Conservation (phyloP, 148 eudicot species). For the Fallopia convolvulus region DNA sequence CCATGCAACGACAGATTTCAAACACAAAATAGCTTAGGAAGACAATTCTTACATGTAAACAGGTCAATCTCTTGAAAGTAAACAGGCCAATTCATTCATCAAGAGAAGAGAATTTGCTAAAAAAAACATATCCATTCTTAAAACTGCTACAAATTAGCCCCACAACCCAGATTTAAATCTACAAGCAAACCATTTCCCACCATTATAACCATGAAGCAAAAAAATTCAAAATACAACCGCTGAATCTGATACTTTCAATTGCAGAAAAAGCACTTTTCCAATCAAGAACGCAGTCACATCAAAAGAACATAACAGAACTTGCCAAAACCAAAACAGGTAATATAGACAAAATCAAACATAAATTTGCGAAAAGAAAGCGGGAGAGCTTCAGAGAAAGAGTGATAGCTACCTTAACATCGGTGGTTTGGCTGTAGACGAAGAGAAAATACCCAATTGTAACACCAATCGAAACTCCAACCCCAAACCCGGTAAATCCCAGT, state of each 20-base stretch:
- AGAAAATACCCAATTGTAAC: constrained; percentile 60
- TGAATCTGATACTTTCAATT: background rate
- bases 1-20: background rate
- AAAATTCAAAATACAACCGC: background rate
- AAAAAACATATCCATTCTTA: background rate
- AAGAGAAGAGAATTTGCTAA: background rate
- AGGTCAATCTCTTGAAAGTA: background rate
- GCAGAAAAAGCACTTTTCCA: background rate
- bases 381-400: background rate
- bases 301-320: background rate
- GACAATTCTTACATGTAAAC: background rate
- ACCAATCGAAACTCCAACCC: constrained; percentile 60
- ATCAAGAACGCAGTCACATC: background rate
- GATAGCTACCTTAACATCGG: constrained; percentile 54
- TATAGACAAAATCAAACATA: background rate
- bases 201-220: background rate
- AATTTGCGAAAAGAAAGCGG: background rate
- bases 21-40: background rate
- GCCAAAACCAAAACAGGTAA: background rate
- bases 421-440: constrained; percentile 63
- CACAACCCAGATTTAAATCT: background rate
- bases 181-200: background rate
- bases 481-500: constrained; percentile 68
- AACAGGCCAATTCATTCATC: background rate
- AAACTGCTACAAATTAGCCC: background rate